These are phyloP conservation scores for Aegilops sharonensis DNA, from an alignment of 176 grass and related monocot species.

Conservation along the genomic window DNA sequence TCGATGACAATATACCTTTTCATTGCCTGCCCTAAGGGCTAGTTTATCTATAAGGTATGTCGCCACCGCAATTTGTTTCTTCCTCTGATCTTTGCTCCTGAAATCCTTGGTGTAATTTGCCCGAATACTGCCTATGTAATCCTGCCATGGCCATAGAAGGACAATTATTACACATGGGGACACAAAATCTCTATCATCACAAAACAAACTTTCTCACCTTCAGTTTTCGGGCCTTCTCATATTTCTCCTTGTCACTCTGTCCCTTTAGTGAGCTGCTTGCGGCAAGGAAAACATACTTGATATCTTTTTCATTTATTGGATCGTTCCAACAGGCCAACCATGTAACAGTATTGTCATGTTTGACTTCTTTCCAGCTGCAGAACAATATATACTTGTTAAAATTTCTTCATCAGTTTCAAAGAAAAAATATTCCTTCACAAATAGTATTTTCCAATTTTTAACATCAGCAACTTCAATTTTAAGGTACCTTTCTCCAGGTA, in stretches of 20 bases:
- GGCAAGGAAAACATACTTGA: slow-evolving; percentile 96
- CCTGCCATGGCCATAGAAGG: slow-evolving; percentile 40
- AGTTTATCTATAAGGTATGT: slow-evolving; percentile 99
- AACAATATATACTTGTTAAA: neutral
- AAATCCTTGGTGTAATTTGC: slow-evolving; percentile 85
- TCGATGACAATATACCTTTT: slow-evolving; percentile 65
- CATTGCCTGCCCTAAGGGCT: slow-evolving; percentile 93
- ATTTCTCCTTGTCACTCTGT: slow-evolving; percentile 96
- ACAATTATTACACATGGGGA: neutral
- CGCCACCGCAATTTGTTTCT: slow-evolving; percentile 82
- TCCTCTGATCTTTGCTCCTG: slow-evolving; percentile 50
- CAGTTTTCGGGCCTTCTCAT: slow-evolving; percentile 87
- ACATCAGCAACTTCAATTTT: neutral
- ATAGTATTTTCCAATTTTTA: neutral
- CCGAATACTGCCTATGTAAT: slow-evolving; percentile 73
- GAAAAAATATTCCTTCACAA: neutral
- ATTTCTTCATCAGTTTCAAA: no score
- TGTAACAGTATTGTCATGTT: slow-evolving; percentile 92
- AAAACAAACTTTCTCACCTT: slow-evolving; percentile 55
- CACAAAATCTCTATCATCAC: neutral
- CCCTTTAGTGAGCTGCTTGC: slow-evolving; percentile 90
- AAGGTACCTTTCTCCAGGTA: slow-evolving; percentile 77
- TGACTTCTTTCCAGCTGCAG: slow-evolving; percentile 89
- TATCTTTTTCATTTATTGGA: slow-evolving; percentile 87
- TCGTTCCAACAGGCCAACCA: slow-evolving; percentile 97